Conservation (phyloP, 192 early-diverging fungal genomes). For the Backusella circina region DNA sequence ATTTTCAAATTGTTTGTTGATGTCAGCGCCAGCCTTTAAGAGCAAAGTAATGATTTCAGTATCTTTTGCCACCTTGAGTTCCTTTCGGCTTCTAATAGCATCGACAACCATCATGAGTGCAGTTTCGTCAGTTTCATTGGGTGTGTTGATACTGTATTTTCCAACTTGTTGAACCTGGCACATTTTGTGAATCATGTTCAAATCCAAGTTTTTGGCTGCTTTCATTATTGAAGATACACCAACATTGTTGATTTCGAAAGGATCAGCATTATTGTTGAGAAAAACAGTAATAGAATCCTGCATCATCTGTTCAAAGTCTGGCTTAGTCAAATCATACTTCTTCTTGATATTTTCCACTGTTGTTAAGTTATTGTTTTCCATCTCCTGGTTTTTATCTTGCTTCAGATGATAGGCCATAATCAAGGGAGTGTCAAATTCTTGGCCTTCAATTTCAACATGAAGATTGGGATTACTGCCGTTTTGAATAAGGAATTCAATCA, state of each 20-base stretch:
- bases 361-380: neutral
- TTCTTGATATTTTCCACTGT: constrained; percentile 3
- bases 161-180: neutral
- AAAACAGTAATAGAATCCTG: neutral
- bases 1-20: constrained; percentile 18
- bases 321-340: constrained; percentile 10
- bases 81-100: neutral
- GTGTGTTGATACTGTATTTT: constrained; percentile 8
- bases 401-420: constrained; percentile 11
- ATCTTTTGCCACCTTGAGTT: neutral
- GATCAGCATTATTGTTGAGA: constrained; percentile 6
- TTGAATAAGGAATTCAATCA: constrained; percentile 22
- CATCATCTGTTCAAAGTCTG: constrained; percentile 10
- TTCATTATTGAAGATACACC: constrained; percentile 10
- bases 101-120: constrained; percentile 21
- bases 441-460: neutral
- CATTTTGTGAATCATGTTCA: neutral
- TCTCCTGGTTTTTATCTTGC: neutral
- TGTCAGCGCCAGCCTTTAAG: constrained; percentile 22
- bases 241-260: constrained; percentile 11
- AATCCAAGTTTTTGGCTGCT: constrained; percentile 9
- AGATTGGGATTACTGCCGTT: constrained; percentile 22
- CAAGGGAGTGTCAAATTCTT: constrained; percentile 1
- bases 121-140: constrained; percentile 17
- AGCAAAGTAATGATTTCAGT: neutral